A percentile compares a stretch with the other conserved stretches of the same genome.
Conservation (phyloP, 768 basidiomycete species). For the Xanthoconium stramineum region DNA sequence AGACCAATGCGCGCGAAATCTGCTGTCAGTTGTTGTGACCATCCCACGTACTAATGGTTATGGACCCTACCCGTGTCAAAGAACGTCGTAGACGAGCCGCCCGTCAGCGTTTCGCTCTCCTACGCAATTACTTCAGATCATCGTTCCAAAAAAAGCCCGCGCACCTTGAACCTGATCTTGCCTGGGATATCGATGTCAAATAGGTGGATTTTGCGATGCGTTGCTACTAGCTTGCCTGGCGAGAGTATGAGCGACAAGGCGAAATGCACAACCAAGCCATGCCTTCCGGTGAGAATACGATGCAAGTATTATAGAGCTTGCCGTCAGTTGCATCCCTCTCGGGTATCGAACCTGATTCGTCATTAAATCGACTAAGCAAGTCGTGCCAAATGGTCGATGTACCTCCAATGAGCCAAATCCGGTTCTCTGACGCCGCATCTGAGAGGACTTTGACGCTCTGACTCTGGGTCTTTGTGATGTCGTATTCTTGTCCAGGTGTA, state of each 20-base stretch:
- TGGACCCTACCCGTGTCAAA: constrained; percentile 77
- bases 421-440: constrained; percentile 69
- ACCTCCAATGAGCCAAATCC: constrained; percentile 94
- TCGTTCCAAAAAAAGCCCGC: not conserved
- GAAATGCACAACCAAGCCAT: constrained; percentile 1
- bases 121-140: constrained; percentile 30
- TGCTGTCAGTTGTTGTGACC: constrained; percentile 26
- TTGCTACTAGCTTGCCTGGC: constrained; percentile 80
- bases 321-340: constrained; percentile 63
- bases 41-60: not conserved
- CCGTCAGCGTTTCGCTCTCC: constrained; percentile 87
- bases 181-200: constrained; percentile 98
- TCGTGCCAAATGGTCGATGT: not conserved
- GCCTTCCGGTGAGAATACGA: constrained; percentile 84
- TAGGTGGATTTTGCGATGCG: constrained; percentile 92
- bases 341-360: constrained; percentile 81
- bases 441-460: constrained; percentile 84
- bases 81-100: constrained; percentile 66
- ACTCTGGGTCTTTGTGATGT: constrained; percentile 53
- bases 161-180: constrained; percentile 83
- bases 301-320: constrained; percentile 90
- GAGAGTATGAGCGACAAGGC: not conserved
- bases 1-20: constrained; percentile 97
- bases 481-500: constrained; percentile 54
- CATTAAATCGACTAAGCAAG: not conserved